phyloP scores from a whole-genome alignment of 768 basidiomycete species.

The Lactarius psammicola region DNA sequence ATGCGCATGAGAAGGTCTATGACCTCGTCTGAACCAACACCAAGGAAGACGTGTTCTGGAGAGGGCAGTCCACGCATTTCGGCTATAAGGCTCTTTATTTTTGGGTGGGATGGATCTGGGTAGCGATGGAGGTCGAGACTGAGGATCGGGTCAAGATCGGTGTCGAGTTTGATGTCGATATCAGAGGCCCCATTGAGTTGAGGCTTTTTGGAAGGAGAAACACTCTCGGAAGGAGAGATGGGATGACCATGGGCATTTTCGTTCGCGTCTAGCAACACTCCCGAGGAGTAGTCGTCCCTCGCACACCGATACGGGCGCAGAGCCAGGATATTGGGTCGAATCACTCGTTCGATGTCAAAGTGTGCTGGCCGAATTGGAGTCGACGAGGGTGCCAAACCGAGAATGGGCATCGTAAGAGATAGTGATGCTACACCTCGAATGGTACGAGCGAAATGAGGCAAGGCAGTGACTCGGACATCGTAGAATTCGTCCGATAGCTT shows the following conservation, averaged over 20 bases:
- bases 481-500: not conserved
- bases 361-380: slow-evolving; percentile 61
- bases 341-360: slow-evolving; percentile 79
- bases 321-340: slow-evolving; percentile 91
- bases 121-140: slow-evolving; percentile 78
- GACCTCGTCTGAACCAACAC: slow-evolving; percentile 95
- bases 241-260: slow-evolving; percentile 94
- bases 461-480: not conserved
- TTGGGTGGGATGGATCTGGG: slow-evolving; percentile 85
- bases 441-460: not conserved
- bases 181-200: slow-evolving; percentile 28
- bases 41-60: slow-evolving; percentile 73
- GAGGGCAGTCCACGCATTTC: slow-evolving; percentile 65
- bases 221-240: slow-evolving; percentile 38
- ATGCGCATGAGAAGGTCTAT: slow-evolving; percentile 94
- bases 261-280: slow-evolving; percentile 95
- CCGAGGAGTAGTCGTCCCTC: slow-evolving; percentile 89
- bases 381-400: slow-evolving; percentile 50
- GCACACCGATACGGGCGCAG: slow-evolving; percentile 94
- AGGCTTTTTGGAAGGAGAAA: slow-evolving; percentile 23
- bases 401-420: slow-evolving; percentile 53
- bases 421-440: not conserved
- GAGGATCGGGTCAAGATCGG: slow-evolving; percentile 38
- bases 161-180: slow-evolving; percentile 33
- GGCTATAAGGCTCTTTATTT: slow-evolving; percentile 76